Evolutionary conservation across 2,329 filamentous ascomycete species (phyloP).

Genomic region (Chlorencoelia australis): DNA sequence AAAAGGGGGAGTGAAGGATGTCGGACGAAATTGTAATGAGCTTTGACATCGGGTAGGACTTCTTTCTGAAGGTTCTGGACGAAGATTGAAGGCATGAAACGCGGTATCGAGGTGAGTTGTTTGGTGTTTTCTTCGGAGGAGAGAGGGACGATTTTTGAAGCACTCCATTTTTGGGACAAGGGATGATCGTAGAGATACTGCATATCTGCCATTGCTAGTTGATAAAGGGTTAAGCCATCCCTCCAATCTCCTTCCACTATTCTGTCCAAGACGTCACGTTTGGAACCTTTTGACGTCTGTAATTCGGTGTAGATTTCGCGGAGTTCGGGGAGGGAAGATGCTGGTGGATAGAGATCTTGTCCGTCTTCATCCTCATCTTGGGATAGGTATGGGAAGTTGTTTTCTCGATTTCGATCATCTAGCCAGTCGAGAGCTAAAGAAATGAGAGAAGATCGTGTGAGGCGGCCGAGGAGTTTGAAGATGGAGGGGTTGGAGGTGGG

Average conservation of each 20-base stretch:
- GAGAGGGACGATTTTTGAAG: constrained; percentile 48
- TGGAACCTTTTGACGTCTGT: constrained; percentile 48
- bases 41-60: constrained; percentile 69
- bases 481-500: constrained; percentile 54
- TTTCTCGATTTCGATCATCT: constrained; percentile 49
- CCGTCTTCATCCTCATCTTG: constrained; percentile 40
- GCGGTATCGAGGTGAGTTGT: constrained; percentile 45
- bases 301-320: constrained; percentile 53
- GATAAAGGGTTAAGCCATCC: constrained; percentile 52
- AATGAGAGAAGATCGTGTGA: constrained; percentile 63
- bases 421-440: constrained; percentile 71
- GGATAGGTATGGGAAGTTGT: constrained; percentile 49
- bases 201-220: constrained; percentile 59
- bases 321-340: constrained; percentile 54
- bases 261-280: constrained; percentile 52
- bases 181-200: constrained; percentile 58
- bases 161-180: constrained; percentile 52
- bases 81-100: constrained; percentile 74
- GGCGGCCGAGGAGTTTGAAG: constrained; percentile 54
- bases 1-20: constrained; percentile 58
- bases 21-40: constrained; percentile 72
- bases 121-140: constrained; percentile 30
- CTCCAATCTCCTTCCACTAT: constrained; percentile 61
- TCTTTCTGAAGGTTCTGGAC: constrained; percentile 65
- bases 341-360: constrained; percentile 60